These are phyloP conservation scores for Phytophthora melonis DNA, from an alignment of 352 stramenopile species.

Conservation along the genomic window DNA sequence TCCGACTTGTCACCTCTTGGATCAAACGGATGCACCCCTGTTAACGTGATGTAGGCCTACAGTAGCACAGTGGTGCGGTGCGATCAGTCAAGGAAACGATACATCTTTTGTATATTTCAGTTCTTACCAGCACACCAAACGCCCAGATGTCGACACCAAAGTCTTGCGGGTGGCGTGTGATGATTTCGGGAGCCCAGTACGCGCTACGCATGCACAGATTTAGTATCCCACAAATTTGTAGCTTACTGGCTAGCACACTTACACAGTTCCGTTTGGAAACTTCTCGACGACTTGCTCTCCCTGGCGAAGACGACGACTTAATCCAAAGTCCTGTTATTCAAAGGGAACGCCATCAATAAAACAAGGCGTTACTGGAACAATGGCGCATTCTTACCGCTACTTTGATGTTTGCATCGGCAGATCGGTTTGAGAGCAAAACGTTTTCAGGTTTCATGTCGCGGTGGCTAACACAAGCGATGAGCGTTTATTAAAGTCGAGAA, in stretches of 20 bases:
- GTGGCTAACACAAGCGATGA: slow-evolving; percentile 46
- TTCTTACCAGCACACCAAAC: slow-evolving; percentile 72
- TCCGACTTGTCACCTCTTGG: slow-evolving; percentile 75
- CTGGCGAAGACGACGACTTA: slow-evolving; percentile 54
- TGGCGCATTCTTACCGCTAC: slow-evolving; percentile 52
- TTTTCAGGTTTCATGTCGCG: slow-evolving; percentile 85
- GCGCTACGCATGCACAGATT: slow-evolving; percentile 40
- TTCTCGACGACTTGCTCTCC: slow-evolving; percentile 64
- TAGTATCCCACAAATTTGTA: slow-evolving; percentile 1
- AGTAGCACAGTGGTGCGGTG: neutral
- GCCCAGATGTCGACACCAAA: slow-evolving; percentile 85
- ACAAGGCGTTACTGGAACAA: slow-evolving; percentile 1
- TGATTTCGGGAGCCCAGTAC: slow-evolving; percentile 86
- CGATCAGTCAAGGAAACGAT: neutral
- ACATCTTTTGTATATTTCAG: neutral
- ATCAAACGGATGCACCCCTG: slow-evolving; percentile 81
- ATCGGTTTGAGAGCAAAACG: slow-evolving; percentile 69
- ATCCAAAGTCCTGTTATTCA: slow-evolving; percentile 68
- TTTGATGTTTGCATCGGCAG: slow-evolving; percentile 69
- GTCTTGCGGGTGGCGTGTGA: slow-evolving; percentile 71
- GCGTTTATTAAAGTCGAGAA: neutral
- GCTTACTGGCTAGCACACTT: slow-evolving; percentile 17
- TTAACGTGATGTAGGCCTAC: slow-evolving; percentile 80
- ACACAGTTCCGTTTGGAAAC: slow-evolving; percentile 76
- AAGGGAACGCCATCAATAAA: neutral